Percentiles rank a stretch among this genome's conserved stretches.
Evolutionary conservation across 768 basidiomycete genomes (phyloP).

Genomic region (Mrakia frigida): DNA sequence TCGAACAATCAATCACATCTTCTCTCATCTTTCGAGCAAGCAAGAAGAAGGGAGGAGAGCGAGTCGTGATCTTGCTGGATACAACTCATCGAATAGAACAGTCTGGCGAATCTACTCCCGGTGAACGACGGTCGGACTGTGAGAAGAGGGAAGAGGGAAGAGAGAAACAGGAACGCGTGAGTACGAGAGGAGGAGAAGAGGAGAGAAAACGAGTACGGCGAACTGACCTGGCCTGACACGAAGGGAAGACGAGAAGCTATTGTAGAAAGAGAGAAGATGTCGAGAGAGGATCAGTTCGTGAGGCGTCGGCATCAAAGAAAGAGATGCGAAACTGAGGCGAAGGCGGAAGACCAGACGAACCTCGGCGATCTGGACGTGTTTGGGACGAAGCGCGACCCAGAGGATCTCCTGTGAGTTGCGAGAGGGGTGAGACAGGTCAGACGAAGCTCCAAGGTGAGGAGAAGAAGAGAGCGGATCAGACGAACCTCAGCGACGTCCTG

Average conservation of each 20-base stretch:
- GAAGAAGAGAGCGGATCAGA: background rate
- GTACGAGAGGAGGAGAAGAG: background rate
- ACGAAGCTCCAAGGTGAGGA: background rate
- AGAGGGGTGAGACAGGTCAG: background rate
- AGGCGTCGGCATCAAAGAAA: background rate
- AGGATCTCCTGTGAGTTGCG: constrained; percentile 62
- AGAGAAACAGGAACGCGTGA: background rate
- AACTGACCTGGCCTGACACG: constrained; percentile 21
- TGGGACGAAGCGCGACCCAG: constrained; percentile 86
- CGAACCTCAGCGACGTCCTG: constrained; percentile 75
- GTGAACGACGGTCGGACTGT: background rate
- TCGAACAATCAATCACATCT: too few relatives aligned
- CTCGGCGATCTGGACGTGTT: constrained; percentile 74
- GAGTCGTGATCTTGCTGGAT: too few relatives aligned
- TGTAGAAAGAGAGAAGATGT: background rate
- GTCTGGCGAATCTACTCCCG: background rate
- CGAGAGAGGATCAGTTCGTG: background rate
- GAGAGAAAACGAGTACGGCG: background rate
- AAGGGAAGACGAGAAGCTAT: constrained; percentile 26
- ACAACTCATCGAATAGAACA: too few relatives aligned
- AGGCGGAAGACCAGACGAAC: background rate
- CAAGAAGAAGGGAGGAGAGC: too few relatives aligned
- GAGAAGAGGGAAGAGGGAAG: background rate
- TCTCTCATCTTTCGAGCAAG: too few relatives aligned
- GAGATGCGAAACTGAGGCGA: background rate